Percentiles rank a stretch among this genome's conserved stretches.
phyloP scores from a whole-genome alignment of 2,329 filamentous ascomycete genomes.

The Fulvia fulva region DNA sequence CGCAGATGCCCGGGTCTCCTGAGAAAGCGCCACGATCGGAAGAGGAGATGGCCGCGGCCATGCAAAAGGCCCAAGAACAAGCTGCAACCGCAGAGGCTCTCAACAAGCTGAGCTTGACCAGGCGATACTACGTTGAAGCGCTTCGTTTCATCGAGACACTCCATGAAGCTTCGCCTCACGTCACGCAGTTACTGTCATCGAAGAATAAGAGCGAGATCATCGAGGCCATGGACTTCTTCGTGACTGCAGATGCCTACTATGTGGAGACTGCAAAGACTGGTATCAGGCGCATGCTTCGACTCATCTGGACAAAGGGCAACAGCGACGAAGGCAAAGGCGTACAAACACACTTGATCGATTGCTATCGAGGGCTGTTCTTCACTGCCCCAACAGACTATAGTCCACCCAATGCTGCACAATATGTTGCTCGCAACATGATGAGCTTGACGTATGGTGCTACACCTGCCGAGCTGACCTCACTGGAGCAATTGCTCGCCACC shows the following conservation, averaged over 20 bases:
- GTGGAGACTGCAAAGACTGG: conserved; percentile 88
- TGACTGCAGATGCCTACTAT: conserved; percentile 91
- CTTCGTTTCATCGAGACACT: conserved; percentile 90
- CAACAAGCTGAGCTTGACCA: conserved; percentile 79
- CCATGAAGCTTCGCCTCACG: conserved; percentile 72
- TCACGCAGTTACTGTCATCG: conserved; percentile 85
- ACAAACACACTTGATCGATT: conserved; percentile 93
- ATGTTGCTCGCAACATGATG: conserved; percentile 97
- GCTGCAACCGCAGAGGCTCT: conserved; percentile 86
- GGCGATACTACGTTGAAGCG: conserved; percentile 89
- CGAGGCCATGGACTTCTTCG: conserved; percentile 98
- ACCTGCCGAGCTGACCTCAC: conserved; percentile 86
- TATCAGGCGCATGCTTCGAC: conserved; percentile 88
- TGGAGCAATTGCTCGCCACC: conserved; percentile 89
- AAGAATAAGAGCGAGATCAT: conserved; percentile 98
- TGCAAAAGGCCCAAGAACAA: conserved; percentile 79
- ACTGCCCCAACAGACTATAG: conserved; percentile 87
- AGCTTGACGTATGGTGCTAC: conserved; percentile 95
- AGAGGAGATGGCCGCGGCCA: conserved; percentile 67
- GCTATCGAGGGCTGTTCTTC: conserved; percentile 93
- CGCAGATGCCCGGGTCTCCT: conserved; percentile 60
- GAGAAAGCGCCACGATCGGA: conserved; percentile 70
- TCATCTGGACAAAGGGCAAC: conserved; percentile 99
- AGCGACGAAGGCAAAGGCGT: conserved; percentile 98
- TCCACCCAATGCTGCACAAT: conserved; percentile 87